Evolutionary conservation across 805 yeast species (phyloP), one percentile per base, ranked within the genome.

Genomic region (Metschnikowia bowlesiae): DNA sequence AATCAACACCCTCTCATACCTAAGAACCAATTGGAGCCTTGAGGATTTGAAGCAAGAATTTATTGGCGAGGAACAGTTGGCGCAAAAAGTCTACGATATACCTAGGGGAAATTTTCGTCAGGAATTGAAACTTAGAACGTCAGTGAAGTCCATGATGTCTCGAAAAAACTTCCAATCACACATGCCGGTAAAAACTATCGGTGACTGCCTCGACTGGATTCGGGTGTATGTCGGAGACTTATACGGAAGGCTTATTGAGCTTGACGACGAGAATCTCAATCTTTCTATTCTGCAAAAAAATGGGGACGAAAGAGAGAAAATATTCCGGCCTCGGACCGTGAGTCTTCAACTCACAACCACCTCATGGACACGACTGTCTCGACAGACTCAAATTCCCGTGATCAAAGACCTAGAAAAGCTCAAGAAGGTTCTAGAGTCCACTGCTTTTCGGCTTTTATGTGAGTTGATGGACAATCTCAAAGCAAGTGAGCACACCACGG

Each of bases 141-240:
- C 82, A 28, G 74, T 87, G 8, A 89, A 90, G 62, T 84, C 96
- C 0, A 92, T 94, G 98, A 83, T 84, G 68, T 85, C 97, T 0
- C 83, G 84, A 44, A 94, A 94, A 63, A 89, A 90, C 62, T 84
- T 92, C 65, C 67, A 84, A 44, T 78, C 80, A 0, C 72, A 73
- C 9, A 70, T 82, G 6, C 72, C 70, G 0, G 82, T 91, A 2
- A 66, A 65, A 3, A 73, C 74, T 2, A 53, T 75, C 6, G 70
- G 69, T 2, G 96, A 88, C 57, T 80, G 87, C 22, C 55, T 71
- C 4, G 83, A 81, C 18, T 92, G 99, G 99, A 68, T 92, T 7
- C 81, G 76, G 36, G 95, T 92, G 0, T 91, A 84, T 69, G 77
- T 87, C 1, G 91, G 90, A 0, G 99, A 92, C 59, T 66, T 92